Conservation (phyloP, 2,329 filamentous ascomycete genomes). For the Aureobasidium lini region DNA sequence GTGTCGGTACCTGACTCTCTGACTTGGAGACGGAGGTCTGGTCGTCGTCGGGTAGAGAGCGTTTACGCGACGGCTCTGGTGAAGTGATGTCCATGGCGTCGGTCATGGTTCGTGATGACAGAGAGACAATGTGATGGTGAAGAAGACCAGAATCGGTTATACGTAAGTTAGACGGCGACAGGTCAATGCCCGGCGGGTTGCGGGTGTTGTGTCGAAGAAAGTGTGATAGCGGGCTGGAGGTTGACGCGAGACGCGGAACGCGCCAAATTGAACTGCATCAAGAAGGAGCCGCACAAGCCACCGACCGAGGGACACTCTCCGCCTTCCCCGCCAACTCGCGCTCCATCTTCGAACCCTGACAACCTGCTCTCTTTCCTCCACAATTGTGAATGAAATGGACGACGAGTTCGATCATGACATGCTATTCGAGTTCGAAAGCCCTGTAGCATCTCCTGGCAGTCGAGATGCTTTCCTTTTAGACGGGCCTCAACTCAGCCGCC, state of each 20-base stretch:
- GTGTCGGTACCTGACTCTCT: slow-evolving; percentile 14
- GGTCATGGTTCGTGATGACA: not conserved
- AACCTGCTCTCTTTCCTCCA: not conserved
- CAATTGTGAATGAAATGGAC: not conserved
- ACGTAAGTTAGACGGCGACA: not conserved
- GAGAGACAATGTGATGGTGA: not conserved
- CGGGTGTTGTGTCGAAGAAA: slow-evolving; percentile 1
- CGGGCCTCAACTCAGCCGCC: not conserved
- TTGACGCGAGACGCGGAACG: not conserved
- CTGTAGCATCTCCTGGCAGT: not conserved
- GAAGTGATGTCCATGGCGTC: slow-evolving; percentile 8
- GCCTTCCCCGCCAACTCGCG: not conserved
- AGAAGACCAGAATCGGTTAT: not conserved
- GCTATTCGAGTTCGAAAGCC: not conserved
- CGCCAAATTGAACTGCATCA: not conserved
- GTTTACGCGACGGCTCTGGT: slow-evolving; percentile 17
- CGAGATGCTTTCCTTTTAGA: not conserved
- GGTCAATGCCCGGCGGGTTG: not conserved
- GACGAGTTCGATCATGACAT: not conserved
- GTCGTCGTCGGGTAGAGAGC: slow-evolving; percentile 8
- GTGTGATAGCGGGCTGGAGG: not conserved
- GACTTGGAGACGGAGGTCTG: not conserved
- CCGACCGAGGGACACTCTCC: not conserved
- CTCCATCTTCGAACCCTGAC: not conserved
- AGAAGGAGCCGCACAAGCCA: not conserved